Conservation (phyloP, 2,329 filamentous ascomycete genomes). For the Onygenales sp. region DNA sequence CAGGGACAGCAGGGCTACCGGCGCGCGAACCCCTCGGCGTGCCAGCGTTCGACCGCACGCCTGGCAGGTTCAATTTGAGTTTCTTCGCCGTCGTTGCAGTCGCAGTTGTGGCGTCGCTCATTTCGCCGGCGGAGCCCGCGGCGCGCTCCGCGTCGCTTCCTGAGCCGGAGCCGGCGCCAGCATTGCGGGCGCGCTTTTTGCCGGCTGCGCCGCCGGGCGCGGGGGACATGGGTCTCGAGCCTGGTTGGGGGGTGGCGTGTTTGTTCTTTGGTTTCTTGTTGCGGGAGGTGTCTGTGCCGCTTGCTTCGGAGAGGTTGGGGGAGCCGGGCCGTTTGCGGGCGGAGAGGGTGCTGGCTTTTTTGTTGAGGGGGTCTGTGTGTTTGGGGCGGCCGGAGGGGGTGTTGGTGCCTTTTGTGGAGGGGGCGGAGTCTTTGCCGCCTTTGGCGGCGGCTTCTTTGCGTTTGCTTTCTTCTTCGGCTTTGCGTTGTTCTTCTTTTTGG, state of each 20-base stretch:
- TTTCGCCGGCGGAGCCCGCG: slow-evolving; percentile 38
- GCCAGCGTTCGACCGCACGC: slow-evolving; percentile 24
- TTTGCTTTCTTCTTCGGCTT: slow-evolving; percentile 49
- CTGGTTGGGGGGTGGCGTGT: slow-evolving; percentile 31
- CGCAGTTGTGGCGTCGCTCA: slow-evolving; percentile 35
- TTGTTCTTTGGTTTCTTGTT: slow-evolving; percentile 66
- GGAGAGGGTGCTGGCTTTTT: slow-evolving; percentile 36
- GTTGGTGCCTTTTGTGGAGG: slow-evolving; percentile 61
- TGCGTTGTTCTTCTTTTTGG: slow-evolving; percentile 50
- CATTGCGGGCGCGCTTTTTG: slow-evolving; percentile 41
- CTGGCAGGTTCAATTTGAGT: slow-evolving; percentile 38
- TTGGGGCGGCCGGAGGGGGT: slow-evolving; percentile 54
- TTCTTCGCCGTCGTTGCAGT: slow-evolving; percentile 35
- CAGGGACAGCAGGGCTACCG: slow-evolving; percentile 27
- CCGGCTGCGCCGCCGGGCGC: slow-evolving; percentile 34
- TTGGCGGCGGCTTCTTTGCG: slow-evolving; percentile 43
- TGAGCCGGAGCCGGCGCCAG: slow-evolving; percentile 32
- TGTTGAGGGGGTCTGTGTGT: slow-evolving; percentile 38
- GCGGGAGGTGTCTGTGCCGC: slow-evolving; percentile 77
- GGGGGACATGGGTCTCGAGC: slow-evolving; percentile 54
- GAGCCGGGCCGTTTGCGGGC: slow-evolving; percentile 77
- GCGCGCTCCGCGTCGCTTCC: slow-evolving; percentile 48
- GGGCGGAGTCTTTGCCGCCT: slow-evolving; percentile 36
- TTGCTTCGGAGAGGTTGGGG: slow-evolving; percentile 79
- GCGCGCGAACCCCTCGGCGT: slow-evolving; percentile 40